phyloP scores from a whole-genome alignment of 306 rosid genomes.

The Prunus kanzakura region DNA sequence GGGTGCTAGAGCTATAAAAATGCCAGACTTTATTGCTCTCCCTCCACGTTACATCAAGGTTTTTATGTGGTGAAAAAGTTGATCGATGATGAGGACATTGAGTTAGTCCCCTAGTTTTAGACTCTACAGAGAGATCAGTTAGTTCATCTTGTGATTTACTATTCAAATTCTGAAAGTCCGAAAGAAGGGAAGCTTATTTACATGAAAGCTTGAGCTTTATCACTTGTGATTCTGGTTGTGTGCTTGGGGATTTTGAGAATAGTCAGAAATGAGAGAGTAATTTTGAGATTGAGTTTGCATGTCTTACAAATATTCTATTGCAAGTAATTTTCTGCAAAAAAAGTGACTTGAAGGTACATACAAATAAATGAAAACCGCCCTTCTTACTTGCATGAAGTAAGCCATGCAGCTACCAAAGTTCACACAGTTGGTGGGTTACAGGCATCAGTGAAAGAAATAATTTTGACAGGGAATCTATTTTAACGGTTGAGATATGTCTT shows the following conservation, averaged over 20 bases:
- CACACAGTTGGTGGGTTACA: too few relatives aligned
- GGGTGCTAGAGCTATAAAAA: slow-evolving; percentile 6
- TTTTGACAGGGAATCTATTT: too few relatives aligned
- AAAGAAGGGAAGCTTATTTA: slow-evolving; percentile 12
- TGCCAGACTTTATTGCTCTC: slow-evolving; percentile 17
- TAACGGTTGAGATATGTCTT: too few relatives aligned
- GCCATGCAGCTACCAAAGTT: background rate
- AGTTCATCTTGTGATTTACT: slow-evolving; percentile 34
- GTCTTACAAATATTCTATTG: slow-evolving; percentile 10
- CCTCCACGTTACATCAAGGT: slow-evolving; percentile 15
- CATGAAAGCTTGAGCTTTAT: slow-evolving; percentile 32
- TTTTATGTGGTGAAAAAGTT: slow-evolving; percentile 51
- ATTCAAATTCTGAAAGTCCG: slow-evolving; percentile 27
- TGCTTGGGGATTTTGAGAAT: slow-evolving; percentile 27
- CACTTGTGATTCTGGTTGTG: slow-evolving; percentile 37
- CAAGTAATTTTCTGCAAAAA: slow-evolving; percentile 7
- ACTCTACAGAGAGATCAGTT: slow-evolving; percentile 30
- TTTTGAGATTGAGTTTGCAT: slow-evolving; percentile 20
- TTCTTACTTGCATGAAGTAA: background rate
- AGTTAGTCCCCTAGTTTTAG: slow-evolving; percentile 45
- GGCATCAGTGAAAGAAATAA: too few relatives aligned
- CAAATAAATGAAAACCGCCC: background rate
- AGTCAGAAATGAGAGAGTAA: slow-evolving; percentile 22
- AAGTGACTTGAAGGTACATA: background rate
- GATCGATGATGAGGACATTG: slow-evolving; percentile 30